These are phyloP conservation scores for Solanum habrochaites DNA, from an alignment of 257 asterid species.

Conservation along the genomic window DNA sequence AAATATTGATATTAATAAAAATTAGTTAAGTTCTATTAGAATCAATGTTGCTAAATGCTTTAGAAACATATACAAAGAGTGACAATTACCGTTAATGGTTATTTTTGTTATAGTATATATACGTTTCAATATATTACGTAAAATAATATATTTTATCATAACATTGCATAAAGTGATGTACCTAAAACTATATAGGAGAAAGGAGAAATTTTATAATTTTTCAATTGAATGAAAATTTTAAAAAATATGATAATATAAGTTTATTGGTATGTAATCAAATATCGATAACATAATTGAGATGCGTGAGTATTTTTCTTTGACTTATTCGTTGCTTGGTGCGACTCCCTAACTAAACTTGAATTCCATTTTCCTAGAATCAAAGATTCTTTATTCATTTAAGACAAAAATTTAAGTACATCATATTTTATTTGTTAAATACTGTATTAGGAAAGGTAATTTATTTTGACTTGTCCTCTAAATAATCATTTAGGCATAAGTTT, in stretches of 20 bases:
- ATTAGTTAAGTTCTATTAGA: too few species aligned
- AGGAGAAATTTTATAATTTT: too few species aligned
- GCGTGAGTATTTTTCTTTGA: background rate
- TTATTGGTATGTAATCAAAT: background rate
- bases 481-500: background rate
- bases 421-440: background rate
- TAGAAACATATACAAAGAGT: too few species aligned
- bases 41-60: too few species aligned
- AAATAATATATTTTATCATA: too few species aligned
- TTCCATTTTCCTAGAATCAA: background rate
- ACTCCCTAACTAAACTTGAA: background rate
- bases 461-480: background rate
- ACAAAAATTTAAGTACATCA: background rate
- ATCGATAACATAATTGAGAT: background rate
- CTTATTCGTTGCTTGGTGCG: background rate
- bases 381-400: background rate
- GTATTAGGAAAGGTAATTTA: background rate
- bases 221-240: too few species aligned
- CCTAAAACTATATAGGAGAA: too few species aligned
- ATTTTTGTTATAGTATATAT: too few species aligned
- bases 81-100: too few species aligned
- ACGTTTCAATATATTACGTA: accelerated
- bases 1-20: too few species aligned
- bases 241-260: too few species aligned
- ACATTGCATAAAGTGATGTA: too few species aligned